Percentiles rank a stretch among this genome's conserved stretches.
These are phyloP conservation scores for Colletotrichum sp. DNA, from an alignment of 2,329 filamentous ascomycete genomes.

Conservation along the genomic window DNA sequence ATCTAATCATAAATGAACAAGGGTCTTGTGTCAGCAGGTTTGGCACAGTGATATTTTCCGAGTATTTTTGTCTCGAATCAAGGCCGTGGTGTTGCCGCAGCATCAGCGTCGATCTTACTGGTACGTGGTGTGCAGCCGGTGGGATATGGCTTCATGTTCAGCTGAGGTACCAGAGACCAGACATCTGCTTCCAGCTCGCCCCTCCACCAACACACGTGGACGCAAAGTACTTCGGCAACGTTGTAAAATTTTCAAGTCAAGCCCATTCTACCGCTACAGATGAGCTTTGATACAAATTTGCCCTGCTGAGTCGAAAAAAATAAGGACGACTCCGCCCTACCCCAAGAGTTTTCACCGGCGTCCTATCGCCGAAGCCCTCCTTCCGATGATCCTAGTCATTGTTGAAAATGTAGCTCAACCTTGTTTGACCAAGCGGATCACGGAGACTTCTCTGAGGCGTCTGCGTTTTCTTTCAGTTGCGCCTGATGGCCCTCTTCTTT, in stretches of 20 bases:
- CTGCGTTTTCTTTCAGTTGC: background rate
- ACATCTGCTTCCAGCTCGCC: background rate
- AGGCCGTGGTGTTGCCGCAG: background rate
- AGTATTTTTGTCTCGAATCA: background rate
- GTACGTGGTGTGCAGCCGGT: background rate
- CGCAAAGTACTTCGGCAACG: background rate
- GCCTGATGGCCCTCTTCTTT: constrained; percentile 26
- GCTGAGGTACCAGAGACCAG: background rate
- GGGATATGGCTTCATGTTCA: background rate
- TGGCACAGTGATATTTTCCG: background rate
- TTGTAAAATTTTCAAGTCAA: background rate
- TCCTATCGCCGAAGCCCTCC: background rate
- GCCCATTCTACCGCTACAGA: background rate
- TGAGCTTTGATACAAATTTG: background rate
- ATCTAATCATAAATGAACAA: background rate
- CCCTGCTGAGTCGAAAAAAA: background rate
- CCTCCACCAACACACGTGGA: background rate
- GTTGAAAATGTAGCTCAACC: background rate
- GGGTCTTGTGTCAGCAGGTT: background rate
- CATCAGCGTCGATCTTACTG: background rate
- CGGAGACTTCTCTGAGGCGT: background rate
- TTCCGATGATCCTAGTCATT: background rate
- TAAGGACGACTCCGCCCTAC: background rate
- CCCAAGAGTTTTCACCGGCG: background rate
- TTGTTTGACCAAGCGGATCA: background rate